These are phyloP conservation scores for Trypanosoma conorhini DNA, from an alignment of 208 protist genomes.

Conservation along the genomic window DNA sequence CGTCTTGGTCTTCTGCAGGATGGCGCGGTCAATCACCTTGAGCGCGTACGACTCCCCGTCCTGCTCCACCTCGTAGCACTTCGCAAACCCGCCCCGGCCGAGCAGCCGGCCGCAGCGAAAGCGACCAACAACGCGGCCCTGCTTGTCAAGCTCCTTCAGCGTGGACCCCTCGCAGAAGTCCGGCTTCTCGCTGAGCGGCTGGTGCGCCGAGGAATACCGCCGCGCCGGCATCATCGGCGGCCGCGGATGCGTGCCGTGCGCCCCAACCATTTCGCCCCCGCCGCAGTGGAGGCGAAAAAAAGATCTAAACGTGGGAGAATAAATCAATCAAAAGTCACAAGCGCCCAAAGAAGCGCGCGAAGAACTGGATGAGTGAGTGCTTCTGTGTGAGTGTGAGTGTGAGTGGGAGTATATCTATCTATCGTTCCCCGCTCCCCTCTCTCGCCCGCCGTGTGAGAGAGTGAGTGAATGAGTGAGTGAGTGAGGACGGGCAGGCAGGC, in stretches of 20 bases:
- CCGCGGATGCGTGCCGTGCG: not conserved
- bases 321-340: not conserved
- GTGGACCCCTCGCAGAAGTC: constrained; percentile 32
- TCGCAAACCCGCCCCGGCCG: constrained; percentile 65
- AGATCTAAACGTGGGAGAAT: not conserved
- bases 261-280: constrained; percentile 3
- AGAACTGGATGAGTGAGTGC: not conserved
- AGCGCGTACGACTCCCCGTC: constrained; percentile 45
- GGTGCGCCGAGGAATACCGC: constrained; percentile 2
- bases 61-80: constrained; percentile 62
- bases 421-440: too few relatives aligned
- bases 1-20: constrained; percentile 31
- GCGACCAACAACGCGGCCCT: constrained; percentile 42
- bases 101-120: constrained; percentile 60
- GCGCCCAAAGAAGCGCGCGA: not conserved
- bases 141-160: constrained; percentile 24
- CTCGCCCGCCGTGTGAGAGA: too few relatives aligned
- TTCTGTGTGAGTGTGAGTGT: not conserved
- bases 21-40: constrained; percentile 71
- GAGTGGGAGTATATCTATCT: too few relatives aligned
- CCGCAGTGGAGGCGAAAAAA: not conserved
- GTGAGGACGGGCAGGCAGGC: too few relatives aligned
- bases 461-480: too few relatives aligned
- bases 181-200: constrained; percentile 13
- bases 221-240: constrained; percentile 3